Percentiles rank a stretch among this genome's conserved stretches.
Evolutionary conservation across 306 rosid genomes (phyloP).

Genomic region (Arachis hypogaea): DNA sequence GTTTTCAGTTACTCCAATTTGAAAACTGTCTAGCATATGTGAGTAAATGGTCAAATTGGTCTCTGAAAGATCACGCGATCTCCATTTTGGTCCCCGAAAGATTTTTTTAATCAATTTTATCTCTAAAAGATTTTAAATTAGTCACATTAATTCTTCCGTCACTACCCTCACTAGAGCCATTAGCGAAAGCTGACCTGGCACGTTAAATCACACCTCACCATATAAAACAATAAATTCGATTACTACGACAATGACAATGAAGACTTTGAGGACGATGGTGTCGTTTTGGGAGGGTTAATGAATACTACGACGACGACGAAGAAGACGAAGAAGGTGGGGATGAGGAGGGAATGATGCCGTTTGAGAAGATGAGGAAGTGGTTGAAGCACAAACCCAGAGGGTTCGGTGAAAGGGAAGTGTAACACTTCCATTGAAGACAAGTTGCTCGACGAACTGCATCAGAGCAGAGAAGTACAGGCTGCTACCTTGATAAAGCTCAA

Average conservation of each 20-base stretch:
- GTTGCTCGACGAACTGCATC: slow-evolving; percentile 73
- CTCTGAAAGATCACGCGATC: no score
- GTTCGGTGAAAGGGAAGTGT: slow-evolving; percentile 76
- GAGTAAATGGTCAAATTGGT: no score
- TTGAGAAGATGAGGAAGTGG: slow-evolving; percentile 67
- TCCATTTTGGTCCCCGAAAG: no score
- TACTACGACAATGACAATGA: background rate
- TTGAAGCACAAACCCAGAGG: slow-evolving; percentile 68
- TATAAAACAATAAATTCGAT: slow-evolving; percentile 34
- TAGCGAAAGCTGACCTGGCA: no score
- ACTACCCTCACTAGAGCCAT: no score
- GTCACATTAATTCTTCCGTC: no score
- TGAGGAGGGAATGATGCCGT: slow-evolving; percentile 51
- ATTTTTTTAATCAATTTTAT: no score
- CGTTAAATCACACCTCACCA: no score
- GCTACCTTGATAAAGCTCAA: slow-evolving; percentile 60
- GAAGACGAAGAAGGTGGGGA: slow-evolving; percentile 44
- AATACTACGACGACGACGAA: background rate
- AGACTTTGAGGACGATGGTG: slow-evolving; percentile 17
- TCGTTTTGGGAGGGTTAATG: background rate
- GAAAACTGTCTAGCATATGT: slow-evolving; percentile 5
- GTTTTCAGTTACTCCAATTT: background rate
- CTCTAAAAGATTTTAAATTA: no score
- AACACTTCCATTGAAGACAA: slow-evolving; percentile 82
- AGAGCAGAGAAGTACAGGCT: slow-evolving; percentile 57